Evolutionary conservation across 2,329 filamentous ascomycete species (phyloP).

Genomic region (Bipolaris cookei): DNA sequence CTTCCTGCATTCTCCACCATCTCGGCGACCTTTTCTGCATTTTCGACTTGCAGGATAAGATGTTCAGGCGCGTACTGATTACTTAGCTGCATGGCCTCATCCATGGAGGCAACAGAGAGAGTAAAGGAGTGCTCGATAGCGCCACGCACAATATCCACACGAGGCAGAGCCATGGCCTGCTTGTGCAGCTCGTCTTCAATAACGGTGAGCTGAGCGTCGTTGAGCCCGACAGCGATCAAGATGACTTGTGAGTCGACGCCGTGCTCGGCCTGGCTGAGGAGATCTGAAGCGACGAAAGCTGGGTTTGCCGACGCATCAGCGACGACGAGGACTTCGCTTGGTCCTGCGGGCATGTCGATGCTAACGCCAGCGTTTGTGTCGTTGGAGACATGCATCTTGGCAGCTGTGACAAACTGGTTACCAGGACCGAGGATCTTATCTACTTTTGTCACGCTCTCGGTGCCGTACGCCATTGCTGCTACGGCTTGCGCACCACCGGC

Average conservation of each 20-base stretch:
- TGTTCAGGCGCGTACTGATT: conserved; percentile 97
- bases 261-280: conserved; percentile 95
- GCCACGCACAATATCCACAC: conserved; percentile 90
- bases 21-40: conserved; percentile 76
- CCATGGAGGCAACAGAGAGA: conserved; percentile 74
- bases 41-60: conserved; percentile 84
- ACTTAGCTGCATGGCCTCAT: conserved; percentile 79
- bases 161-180: conserved; percentile 84
- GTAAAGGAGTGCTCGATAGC: conserved; percentile 92
- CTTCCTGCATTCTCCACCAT: conserved; percentile 91
- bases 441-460: conserved; percentile 91
- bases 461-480: conserved; percentile 96
- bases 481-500: conserved; percentile 95
- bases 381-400: conserved; percentile 98
- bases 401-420: conserved; percentile 97
- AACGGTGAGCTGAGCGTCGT: conserved; percentile 72
- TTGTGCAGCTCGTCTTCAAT: conserved; percentile 91
- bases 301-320: conserved; percentile 88
- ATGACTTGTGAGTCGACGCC: conserved; percentile 96
- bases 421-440: conserved; percentile 98
- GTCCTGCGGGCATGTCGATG: conserved; percentile 98
- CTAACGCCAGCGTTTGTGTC: conserved; percentile 93
- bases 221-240: conserved; percentile 81
- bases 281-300: conserved; percentile 92
- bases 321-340: conserved; percentile 94